phyloP scores from a whole-genome alignment of 2,329 filamentous ascomycete species.

The Penicillium freii region DNA sequence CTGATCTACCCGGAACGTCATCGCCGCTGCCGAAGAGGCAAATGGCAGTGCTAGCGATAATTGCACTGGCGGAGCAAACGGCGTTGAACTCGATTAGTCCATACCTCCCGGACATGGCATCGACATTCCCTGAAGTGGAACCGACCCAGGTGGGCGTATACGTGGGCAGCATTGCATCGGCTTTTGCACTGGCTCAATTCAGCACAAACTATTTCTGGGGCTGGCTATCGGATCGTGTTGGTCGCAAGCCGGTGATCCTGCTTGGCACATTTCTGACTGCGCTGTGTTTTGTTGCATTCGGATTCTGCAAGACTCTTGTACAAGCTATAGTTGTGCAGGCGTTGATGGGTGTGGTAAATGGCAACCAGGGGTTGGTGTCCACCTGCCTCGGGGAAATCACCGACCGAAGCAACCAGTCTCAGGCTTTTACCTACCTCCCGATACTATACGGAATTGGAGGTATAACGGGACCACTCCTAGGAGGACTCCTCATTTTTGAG shows the following conservation, averaged over 20 bases:
- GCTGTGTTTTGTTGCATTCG: constrained; percentile 78
- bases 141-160: constrained; percentile 73
- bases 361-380: constrained; percentile 90
- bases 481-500: constrained; percentile 73
- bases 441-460: constrained; percentile 94
- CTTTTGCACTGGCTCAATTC: constrained; percentile 90
- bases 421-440: constrained; percentile 89
- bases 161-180: constrained; percentile 83
- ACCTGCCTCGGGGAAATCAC: constrained; percentile 94
- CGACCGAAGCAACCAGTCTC: constrained; percentile 89
- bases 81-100: constrained; percentile 95
- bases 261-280: constrained; percentile 80
- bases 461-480: constrained; percentile 89
- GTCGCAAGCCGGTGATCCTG: constrained; percentile 78
- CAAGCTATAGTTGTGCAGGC: constrained; percentile 84
- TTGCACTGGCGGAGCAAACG: constrained; percentile 91
- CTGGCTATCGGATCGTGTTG: constrained; percentile 74
- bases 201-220: constrained; percentile 91
- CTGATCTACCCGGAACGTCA: constrained; percentile 28
- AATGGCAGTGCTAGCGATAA: constrained; percentile 78
- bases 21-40: constrained; percentile 81
- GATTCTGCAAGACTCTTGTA: constrained; percentile 77
- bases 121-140: constrained; percentile 77
- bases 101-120: constrained; percentile 90
- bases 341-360: constrained; percentile 89